Evolutionary conservation across 345 rosid species (phyloP), one percentile per base, ranked within the genome.

Genomic region (Boechera divaricarpa): DNA sequence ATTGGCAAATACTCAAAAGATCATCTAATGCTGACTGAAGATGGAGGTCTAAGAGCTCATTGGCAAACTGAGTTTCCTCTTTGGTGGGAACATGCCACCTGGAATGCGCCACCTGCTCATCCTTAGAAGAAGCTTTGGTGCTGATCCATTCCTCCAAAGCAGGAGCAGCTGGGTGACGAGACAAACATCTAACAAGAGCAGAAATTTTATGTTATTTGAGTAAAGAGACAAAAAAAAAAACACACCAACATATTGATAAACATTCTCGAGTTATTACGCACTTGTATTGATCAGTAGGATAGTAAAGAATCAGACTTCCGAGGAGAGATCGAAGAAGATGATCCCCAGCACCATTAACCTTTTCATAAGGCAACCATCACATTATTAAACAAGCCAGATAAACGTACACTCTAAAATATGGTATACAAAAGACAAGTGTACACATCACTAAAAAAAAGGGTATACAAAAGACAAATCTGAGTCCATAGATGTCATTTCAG

Each of bases 291-390:
- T 92, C 94, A 56, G 83, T 70, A 45, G 99, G 99, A 84, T 90
- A 95, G 80, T 92, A 95, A 18, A 91, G 89, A 83, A 95, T 81
- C 60, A 91, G 82, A 83, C 98, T 91, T 80, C 97, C 97, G 48
- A 90, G 88, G 71, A 95, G 92, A 41, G 97, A 87, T 32, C 98
- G 88, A 67, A 95, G 96, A 69, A 91, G 90, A 84, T 92, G 96
- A 85, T 89, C 93, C 55, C 96, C 96, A 61, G 96, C 99, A 83
- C 93, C 96, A 73, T 92, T 92, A 67, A 95, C 99, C 99, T 95
- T 70, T 79, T 67, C 63, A 81, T 39, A 66, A 67, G 52, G 58
- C 12, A 53, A 70, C 67, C 67, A 82, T 44, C 68, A 51, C 55
- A 56, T 61, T 45, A 61, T 41, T 24, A 68, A 64, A 54, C 48